These are phyloP conservation scores for Thermothielavioides terrestris DNA, from an alignment of 495 filamentous ascomycete species.

Conservation along the genomic window DNA sequence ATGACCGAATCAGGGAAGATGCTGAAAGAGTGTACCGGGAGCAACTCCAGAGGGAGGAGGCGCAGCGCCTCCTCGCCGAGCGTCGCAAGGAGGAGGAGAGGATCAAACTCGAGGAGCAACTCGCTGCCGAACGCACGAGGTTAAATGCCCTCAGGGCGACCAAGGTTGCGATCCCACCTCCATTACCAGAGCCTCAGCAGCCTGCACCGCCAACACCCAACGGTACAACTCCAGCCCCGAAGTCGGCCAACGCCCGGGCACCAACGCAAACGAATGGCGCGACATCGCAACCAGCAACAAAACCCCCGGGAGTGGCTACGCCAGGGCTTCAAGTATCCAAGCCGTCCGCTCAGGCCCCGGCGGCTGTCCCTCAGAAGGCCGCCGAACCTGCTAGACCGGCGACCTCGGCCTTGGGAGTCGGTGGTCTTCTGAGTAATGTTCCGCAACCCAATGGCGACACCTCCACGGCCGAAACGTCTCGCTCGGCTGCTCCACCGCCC, in stretches of 20 bases:
- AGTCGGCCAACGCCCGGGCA: neutral
- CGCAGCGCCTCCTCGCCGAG: constrained; percentile 39
- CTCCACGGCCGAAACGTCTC: neutral
- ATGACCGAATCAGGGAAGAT: constrained; percentile 54
- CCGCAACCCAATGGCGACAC: constrained; percentile 7
- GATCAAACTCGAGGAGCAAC: constrained; percentile 36
- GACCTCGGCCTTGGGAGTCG: neutral
- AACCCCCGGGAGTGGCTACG: neutral
- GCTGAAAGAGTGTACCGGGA: constrained; percentile 44
- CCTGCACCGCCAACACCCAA: constrained; percentile 10
- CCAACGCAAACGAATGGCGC: constrained; percentile 8
- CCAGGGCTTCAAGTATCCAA: neutral
- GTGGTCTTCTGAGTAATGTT: neutral
- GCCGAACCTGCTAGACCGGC: neutral
- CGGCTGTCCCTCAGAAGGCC: neutral
- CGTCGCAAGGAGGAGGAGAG: constrained; percentile 45
- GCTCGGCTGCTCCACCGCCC: neutral
- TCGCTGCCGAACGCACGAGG: constrained; percentile 34
- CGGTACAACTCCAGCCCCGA: neutral
- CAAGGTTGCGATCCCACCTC: constrained; percentile 35
- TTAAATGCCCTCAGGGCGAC: constrained; percentile 35
- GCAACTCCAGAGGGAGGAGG: constrained; percentile 39
- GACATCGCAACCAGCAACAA: neutral
- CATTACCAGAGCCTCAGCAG: constrained; percentile 27
- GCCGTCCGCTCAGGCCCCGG: neutral